Evolutionary conservation across 805 yeast genomes (phyloP), one percentile per base, ranked within the genome.

Genomic region (Teunomyces lycoperdinae): DNA sequence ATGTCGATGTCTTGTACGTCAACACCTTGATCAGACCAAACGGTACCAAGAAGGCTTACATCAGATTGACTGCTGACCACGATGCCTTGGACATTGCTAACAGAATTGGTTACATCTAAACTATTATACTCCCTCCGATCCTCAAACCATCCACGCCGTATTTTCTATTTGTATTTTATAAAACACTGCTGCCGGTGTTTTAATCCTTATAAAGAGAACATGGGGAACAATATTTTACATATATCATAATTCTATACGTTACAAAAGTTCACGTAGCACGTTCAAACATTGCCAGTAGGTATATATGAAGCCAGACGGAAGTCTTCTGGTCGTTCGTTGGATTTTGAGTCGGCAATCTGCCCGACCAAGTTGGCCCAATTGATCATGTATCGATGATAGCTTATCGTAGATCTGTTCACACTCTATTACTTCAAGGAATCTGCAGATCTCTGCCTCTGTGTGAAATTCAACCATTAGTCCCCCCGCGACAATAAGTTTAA

Each of bases 21-120:
- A 91, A 94, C 92, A 94, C 99, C 66, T 83, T 94, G 76, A 80
- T 94, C 71, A 89, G 96, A 82, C 97, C 99, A 76, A 91, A 94
- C 79, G 99, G 99, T 78, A 87, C 97, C 82, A 94, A 94, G 89
- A 94, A 94, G 86, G 99, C 99, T 74, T 94, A 87, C 85, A 92
- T 94, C 74, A 89, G 96, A 83, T 87, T 94, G 76, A 89, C 98
- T 72, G 92, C 96, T 75, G 99, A 94, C 79, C 87, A 85, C 84
- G 99, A 94, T 81, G 98, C 98, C 77, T 87, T 94, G 75, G 99
- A 94, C 77, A 90, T 94, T 77, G 99, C 99, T 76, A 91, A 91
- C 96, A 89, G 94, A 82, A 94, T 92, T 74, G 99, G 99, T 81
- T 91, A 90, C 95, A 86, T 92, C 78, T 92, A 83, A 87, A 67